A percentile compares a stretch with the other conserved stretches of the same genome.
Conservation (phyloP, 345 rosid species). For the Eucalyptus marginata region DNA sequence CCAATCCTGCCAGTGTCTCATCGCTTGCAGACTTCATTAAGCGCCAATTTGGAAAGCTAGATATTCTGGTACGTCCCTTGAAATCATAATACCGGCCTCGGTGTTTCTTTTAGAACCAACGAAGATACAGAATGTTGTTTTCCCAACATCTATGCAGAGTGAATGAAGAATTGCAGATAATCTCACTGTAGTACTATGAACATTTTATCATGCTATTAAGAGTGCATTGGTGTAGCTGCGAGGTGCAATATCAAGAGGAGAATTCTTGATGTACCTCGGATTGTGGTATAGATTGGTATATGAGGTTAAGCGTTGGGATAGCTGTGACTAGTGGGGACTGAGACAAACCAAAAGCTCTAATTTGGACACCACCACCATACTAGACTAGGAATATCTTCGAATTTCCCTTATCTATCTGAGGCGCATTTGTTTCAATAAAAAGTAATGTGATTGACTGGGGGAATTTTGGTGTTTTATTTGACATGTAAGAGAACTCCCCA, state of each 20-base stretch:
- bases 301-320: too few relatives aligned
- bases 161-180: background rate
- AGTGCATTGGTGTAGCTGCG: background rate
- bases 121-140: background rate
- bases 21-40: slow-evolving; percentile 12
- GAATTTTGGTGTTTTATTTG: background rate
- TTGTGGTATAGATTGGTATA: background rate
- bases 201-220: background rate
- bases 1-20: slow-evolving; percentile 4
- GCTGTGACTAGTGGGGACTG: background rate
- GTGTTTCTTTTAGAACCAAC: background rate
- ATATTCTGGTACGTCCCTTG: slow-evolving; percentile 16
- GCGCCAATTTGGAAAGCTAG: slow-evolving; percentile 20
- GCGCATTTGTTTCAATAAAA: background rate
- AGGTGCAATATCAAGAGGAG: background rate
- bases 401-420: background rate
- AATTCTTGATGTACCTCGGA: background rate
- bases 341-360: background rate
- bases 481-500: background rate
- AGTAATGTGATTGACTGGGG: background rate
- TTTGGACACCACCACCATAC: background rate
- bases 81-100: background rate
- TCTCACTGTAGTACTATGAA: background rate
- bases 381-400: too few relatives aligned
- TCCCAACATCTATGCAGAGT: background rate